Evolutionary conservation across 805 yeast species (phyloP).

Genomic region (Starmerella sp.): DNA sequence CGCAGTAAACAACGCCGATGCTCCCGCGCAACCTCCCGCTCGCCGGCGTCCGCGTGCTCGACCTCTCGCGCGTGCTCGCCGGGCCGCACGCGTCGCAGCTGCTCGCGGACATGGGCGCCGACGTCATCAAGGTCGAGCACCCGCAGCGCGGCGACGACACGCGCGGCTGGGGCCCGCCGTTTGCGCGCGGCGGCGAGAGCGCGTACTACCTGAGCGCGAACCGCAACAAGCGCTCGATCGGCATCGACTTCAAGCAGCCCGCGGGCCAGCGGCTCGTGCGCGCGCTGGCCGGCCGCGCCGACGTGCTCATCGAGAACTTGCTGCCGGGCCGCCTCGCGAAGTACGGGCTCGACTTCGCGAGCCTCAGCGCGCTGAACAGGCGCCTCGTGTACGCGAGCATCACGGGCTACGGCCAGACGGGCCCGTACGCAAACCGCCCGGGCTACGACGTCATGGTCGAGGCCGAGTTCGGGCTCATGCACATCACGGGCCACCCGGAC

Average conservation of each 20-base stretch:
- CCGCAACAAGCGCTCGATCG: conserved; percentile 33
- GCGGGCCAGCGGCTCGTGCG: conserved; percentile 30
- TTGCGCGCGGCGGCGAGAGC: conserved; percentile 31
- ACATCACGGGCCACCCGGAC: conserved; percentile 34
- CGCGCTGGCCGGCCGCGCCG: conserved; percentile 26
- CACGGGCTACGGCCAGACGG: conserved; percentile 36
- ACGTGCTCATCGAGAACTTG: conserved; percentile 33
- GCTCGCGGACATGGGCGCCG: conserved; percentile 37
- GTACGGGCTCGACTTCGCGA: conserved; percentile 30
- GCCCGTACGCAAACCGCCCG: conserved; percentile 32
- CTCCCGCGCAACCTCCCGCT: conserved; percentile 23
- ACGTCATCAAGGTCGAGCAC: conserved; percentile 34
- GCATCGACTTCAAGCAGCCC: conserved; percentile 29
- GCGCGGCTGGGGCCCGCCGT: conserved; percentile 37
- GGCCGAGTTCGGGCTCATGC: conserved; percentile 37
- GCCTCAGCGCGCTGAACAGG: conserved; percentile 24
- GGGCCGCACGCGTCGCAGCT: conserved; percentile 35
- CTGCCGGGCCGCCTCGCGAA: conserved; percentile 32
- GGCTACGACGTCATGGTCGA: conserved; percentile 38
- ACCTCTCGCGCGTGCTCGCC: conserved; percentile 34
- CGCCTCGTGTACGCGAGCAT: conserved; percentile 31
- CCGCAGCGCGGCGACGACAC: conserved; percentile 36
- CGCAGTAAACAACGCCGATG: not conserved
- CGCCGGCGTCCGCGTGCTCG: conserved; percentile 30
- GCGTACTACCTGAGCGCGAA: conserved; percentile 33